Evolutionary conservation across 306 rosid genomes (phyloP), one percentile per base, ranked within the genome.

Genomic region (Pueraria montana): DNA sequence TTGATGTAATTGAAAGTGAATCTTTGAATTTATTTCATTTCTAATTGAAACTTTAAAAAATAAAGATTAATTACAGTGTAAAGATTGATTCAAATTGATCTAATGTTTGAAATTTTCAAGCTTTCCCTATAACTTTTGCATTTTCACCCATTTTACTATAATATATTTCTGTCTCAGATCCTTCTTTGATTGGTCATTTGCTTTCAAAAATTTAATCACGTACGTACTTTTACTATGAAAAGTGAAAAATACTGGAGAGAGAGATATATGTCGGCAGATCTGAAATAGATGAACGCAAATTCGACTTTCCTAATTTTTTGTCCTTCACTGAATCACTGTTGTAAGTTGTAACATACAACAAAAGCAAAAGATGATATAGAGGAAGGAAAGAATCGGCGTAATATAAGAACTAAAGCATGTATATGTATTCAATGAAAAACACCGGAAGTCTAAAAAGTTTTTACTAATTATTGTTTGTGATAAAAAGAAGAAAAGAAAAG

Each of bases 181-280:
- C 58, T 7, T 67, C 46, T 50, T 67, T 56, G 49, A 21, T 65
- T 55, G 53, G 50, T 3, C 17, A 24, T n/a, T 63, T 11, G 67
- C 80, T 73, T 62, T 81, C 6, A 38, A 49, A 6, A 11, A 24
- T 3, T 20, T 3, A 65, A 23, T 81, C 55, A 46, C 64, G 12
- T n/a, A 50, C 40, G 4, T 58, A 63, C 56, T 72, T 59, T 63
- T 62, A 5, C 52, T 63, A 40, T 32, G 64, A 36, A 58, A 62
- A 23, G 65, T 34, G 43, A 48, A 50, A 59, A 50, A 61, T 30
- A 45, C 55, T 81, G 6, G 13, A 56, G 6, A 50, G 2, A 65
- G 42, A 21, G 49, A 4, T 34, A 34, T 34, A 10, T 68, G 72
- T 76, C 53, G 77, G 86, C 72, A 55, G 72, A 76, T 55, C 26